Conservation (phyloP, 352 stramenopile genomes). For the Achlya hypogyna region DNA sequence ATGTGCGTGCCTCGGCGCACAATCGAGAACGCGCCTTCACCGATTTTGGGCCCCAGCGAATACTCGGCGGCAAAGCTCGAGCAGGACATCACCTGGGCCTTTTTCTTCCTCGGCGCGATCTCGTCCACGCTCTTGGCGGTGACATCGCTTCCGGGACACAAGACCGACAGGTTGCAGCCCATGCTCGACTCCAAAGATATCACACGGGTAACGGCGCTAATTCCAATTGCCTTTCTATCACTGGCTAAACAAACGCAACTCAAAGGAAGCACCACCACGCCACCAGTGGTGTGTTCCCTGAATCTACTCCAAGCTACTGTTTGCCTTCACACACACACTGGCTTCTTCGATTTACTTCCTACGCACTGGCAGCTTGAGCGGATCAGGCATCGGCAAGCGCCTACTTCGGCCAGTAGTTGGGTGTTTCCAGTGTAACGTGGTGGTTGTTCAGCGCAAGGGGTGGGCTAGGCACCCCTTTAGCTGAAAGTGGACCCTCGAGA, state of each 20-base stretch:
- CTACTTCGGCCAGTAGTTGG: no score
- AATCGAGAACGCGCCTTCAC: conserved; percentile 48
- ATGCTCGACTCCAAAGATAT: not conserved
- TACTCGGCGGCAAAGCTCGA: conserved; percentile 55
- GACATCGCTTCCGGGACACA: not conserved
- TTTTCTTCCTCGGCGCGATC: not conserved
- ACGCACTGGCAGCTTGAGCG: no score
- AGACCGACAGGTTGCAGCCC: not conserved
- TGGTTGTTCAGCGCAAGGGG: no score
- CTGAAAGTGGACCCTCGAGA: no score
- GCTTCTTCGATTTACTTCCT: no score
- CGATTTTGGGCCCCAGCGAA: conserved; percentile 38
- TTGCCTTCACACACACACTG: no score
- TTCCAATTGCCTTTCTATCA: not conserved
- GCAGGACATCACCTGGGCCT: not conserved
- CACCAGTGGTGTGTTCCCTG: no score
- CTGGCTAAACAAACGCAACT: not conserved
- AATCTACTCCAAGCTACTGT: no score
- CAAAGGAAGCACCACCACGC: no score
- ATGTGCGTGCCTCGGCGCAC: conserved; percentile 40
- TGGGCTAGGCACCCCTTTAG: no score
- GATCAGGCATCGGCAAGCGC: no score
- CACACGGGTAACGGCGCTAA: not conserved
- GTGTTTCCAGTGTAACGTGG: no score
- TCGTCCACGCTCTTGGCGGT: not conserved